These are phyloP conservation scores for Raffaelea arxii DNA, from an alignment of 2,329 filamentous ascomycete species.

Conservation along the genomic window DNA sequence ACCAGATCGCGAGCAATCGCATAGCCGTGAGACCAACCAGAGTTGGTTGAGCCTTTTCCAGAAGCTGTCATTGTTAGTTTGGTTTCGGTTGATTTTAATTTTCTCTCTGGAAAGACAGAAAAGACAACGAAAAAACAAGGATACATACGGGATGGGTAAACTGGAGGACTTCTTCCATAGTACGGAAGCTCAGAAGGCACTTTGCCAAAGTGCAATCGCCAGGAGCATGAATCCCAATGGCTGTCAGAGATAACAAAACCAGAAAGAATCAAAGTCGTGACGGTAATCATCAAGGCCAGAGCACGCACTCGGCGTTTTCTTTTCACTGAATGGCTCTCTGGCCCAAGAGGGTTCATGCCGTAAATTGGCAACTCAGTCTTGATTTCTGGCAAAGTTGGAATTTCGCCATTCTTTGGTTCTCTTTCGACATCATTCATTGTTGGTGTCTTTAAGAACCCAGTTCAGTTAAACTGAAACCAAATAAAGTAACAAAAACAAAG, in stretches of 20 bases:
- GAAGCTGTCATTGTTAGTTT: slow-evolving; percentile 11
- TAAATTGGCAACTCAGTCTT: no score
- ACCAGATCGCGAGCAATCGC: slow-evolving; percentile 23
- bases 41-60: slow-evolving; percentile 18
- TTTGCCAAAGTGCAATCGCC: neutral
- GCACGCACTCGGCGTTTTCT: no score
- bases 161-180: slow-evolving; percentile 23
- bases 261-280: no score
- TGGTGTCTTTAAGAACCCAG: no score
- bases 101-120: neutral
- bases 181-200: slow-evolving; percentile 18
- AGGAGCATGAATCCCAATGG: neutral
- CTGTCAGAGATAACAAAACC: slow-evolving; percentile 1
- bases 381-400: no score
- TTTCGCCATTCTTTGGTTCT: no score
- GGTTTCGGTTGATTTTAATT: neutral
- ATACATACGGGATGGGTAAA: slow-evolving; percentile 6
- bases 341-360: no score
- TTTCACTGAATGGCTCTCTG: no score
- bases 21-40: slow-evolving; percentile 25
- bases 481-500: no score
- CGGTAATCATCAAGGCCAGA: no score
- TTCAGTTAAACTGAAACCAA: no score
- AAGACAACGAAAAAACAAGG: neutral
- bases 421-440: no score